Conservation (phyloP, 176 grass and related monocot genomes). For the Alopecurus myosuroides region DNA sequence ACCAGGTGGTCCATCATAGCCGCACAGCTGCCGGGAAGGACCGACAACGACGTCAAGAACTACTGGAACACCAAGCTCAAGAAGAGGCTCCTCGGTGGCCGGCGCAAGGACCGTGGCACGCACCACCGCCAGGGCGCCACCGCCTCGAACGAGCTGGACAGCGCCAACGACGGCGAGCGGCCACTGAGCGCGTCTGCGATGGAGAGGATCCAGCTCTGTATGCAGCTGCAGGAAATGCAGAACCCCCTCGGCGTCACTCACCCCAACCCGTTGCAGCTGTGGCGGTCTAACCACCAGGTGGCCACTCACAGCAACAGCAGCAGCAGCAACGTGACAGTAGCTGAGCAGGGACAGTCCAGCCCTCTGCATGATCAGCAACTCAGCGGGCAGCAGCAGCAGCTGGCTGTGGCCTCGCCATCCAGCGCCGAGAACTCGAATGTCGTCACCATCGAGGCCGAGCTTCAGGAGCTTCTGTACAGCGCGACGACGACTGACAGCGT, state of each 20-base stretch:
- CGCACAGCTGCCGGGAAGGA: conserved; percentile 88
- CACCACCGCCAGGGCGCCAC: neutral
- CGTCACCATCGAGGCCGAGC: conserved; percentile 59
- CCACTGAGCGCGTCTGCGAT: conserved; percentile 70
- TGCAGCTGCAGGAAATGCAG: conserved; percentile 71
- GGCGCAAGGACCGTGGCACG: conserved; percentile 62
- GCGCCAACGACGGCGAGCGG: neutral
- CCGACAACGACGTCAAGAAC: conserved; percentile 94
- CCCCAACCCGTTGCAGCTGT: conserved; percentile 36
- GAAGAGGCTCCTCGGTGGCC: conserved; percentile 77
- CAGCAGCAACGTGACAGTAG: conserved; percentile 20
- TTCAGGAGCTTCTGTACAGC: conserved; percentile 63
- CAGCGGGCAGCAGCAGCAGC: neutral
- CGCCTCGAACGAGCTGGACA: neutral
- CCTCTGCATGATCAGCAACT: conserved; percentile 21
- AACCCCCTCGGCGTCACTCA: conserved; percentile 19
- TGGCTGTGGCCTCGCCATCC: conserved; percentile 37
- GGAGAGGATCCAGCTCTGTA: conserved; percentile 83
- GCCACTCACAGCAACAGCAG: conserved; percentile 10
- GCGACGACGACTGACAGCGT: neutral
- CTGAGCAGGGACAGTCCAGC: conserved; percentile 25
- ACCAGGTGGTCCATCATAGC: conserved; percentile 97
- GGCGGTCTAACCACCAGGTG: conserved; percentile 25
- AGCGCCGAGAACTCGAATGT: conserved; percentile 42
- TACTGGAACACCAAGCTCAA: conserved; percentile 99